Base-by-base conservation (phyloP, 106 monocot species). In the Dioscorea zingiberensis region DNA sequence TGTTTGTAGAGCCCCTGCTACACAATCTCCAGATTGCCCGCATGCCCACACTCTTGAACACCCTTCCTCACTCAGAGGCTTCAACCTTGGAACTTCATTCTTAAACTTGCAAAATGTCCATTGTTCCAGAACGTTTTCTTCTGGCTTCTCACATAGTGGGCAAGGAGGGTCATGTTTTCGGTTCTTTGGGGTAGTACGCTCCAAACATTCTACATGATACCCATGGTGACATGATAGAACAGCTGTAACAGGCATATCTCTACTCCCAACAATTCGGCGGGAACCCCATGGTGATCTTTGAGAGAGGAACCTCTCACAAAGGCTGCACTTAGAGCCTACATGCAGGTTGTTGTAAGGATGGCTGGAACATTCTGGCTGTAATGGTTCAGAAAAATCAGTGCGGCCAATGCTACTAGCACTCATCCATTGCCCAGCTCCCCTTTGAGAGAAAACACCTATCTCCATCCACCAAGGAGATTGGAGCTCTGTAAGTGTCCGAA, bases 121-220 rank as follows among this genome's bases (percentile, higher is more conserved):
- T 38, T 73, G 76, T 58, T 87, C 83, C 2, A 64, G 64, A 48
- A 51, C 47, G 26, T 49, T 27, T 48, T 68, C 72, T 21, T 66
- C 70, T 7, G 16, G 56, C 62, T 68, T 83, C 22, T 81, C 60
- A 44, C 90, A 90, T 18, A 83, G 51, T 17, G 90, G 90, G 25
- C 90, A 90, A 56, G 85, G 71, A 22, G 90, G 90, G 44, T 90
- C 86, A 28, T 72, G 76, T 30, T 48, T 77, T 19, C 72, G 51
- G 7, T 63, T 22, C 25, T 72, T 80, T 23, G 85, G 77, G 4
- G 83, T 82, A 46, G 73, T 66, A 14, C 72, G 47, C 21, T 90
- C 90, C 65, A 90, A 72, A 55, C 90, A 90, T 13, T 90, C 90
- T 4, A 77, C 85, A 67, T 90, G 90, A 48, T 70, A 90, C 2